Base-by-base conservation (phyloP, 371 early-diverging fungal genomes). In the Capillidium heterosporum region DNA sequence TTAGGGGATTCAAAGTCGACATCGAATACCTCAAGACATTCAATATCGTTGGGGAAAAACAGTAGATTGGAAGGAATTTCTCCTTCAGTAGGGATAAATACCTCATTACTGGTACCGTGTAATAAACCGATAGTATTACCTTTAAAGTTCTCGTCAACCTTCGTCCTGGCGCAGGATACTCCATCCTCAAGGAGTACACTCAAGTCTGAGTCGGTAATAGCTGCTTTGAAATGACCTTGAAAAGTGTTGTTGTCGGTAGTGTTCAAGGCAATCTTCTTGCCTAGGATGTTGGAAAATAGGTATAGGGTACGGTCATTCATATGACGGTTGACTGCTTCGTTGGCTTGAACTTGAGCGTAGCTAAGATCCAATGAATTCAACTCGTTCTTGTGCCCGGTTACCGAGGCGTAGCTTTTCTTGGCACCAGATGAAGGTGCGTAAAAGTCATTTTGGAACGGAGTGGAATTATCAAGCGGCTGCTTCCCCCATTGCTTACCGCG, bases 151-250 rank as follows among this genome's bases (percentile, higher is more conserved):
- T 51, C 49, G 72, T 64, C 57, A 31, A 48, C 54, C 24, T 57
- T 57, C 56, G 60, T 56, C 15, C 60, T 56, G 54, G 64, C 32
- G 0, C 72, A 60, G 50, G 65, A 68, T 52, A 76, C 72, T 7
- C 81, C 86, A 47, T 78, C 64, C 48, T 74, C 76, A 44, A 93
- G 71, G 1, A 81, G 74, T n/a, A 89, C 75, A 44, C 82, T 80
- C n/a, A 87, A 69, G 43, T 87, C 87, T 7, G 80, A 78, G 46
- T 78, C 77, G 0, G 84, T 77, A 26, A 75, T 75, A 26, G 82
- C 79, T 7, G 85, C 76, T 50, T 85, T 82, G 58, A 88, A 77
- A 13, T 91, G 66, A 1, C 94, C 92, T 59, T 79, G 78, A 60
- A 79, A 89, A 48, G 70, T 71, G 42, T 72, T 63, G 2, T 87